These are phyloP conservation scores for Pseudotulostoma volvatum DNA, from an alignment of 495 filamentous ascomycete genomes.

Conservation along the genomic window DNA sequence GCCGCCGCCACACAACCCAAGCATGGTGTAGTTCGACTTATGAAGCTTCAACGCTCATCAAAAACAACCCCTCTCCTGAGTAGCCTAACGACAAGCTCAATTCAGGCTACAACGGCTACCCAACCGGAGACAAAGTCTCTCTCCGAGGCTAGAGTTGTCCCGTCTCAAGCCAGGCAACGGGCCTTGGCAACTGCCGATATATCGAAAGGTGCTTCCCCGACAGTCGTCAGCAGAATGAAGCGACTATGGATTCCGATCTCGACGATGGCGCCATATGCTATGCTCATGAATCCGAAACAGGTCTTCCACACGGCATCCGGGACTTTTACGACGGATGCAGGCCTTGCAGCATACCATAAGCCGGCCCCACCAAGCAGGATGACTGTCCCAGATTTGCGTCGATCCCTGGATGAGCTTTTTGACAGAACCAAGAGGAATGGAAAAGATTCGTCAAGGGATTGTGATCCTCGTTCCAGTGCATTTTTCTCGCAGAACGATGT, in stretches of 20 bases:
- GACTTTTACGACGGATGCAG: slow-evolving; percentile 27
- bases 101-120: slow-evolving; percentile 8
- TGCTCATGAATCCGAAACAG: slow-evolving; percentile 32
- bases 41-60: slow-evolving; percentile 15
- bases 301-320: slow-evolving; percentile 23
- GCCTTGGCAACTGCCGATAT: neutral
- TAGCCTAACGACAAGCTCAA: slow-evolving; percentile 14
- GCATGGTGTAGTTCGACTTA: slow-evolving; percentile 16
- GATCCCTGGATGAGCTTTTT: slow-evolving; percentile 18
- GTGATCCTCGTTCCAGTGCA: slow-evolving; percentile 7
- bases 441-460: slow-evolving; percentile 2
- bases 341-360: slow-evolving; percentile 7
- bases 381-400: slow-evolving; percentile 5
- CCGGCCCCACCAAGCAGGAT: neutral
- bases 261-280: slow-evolving; percentile 17
- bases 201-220: neutral
- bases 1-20: too few species aligned
- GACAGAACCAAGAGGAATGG: slow-evolving; percentile 5
- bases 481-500: slow-evolving; percentile 15
- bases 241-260: slow-evolving; percentile 11
- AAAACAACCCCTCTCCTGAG: slow-evolving; percentile 3
- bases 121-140: too few species aligned
- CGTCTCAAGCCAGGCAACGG: neutral
- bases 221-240: slow-evolving; percentile 4
- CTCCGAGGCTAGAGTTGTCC: neutral